Base-by-base conservation (phyloP, 257 asterid genomes). In the Voacanga thouarsii region DNA sequence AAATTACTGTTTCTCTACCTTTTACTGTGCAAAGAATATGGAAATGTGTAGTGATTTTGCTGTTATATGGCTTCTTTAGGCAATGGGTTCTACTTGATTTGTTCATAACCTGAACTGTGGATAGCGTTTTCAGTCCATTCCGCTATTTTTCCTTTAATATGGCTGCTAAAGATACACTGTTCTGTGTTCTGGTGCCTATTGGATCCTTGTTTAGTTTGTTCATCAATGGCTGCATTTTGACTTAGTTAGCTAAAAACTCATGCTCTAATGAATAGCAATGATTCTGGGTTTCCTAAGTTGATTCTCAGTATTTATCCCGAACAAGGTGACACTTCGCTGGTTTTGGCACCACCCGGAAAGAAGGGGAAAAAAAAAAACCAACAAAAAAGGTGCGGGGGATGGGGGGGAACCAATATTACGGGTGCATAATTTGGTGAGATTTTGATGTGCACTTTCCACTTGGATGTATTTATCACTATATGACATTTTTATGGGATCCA, bases 401-500 rank as follows among this genome's bases (percentile, higher is more conserved):
- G n/a, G n/a, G n/a, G n/a, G n/a, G n/a, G n/a, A 67, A 69, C 59
- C 59, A 69, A 37, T 44, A 63, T 75, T 37, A 18, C 43, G 21
- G 19, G 41, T 19, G 6, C 30, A 23, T 53, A 23, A 60, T 21
- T 61, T 47, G 57, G 28, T 15, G 53, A 49, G 56, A 33, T 8
- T 30, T 74, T 43, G 51, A n/a, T 75, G 77, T 74, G 39, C 33
- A 45, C 59, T 72, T 83, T 37, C 74, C n/a, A 75, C 75, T 73
- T 77, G 60, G 81, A 28, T 77, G 75, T 72, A 79, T 71, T 77
- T 79, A 70, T 53, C 75, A 75, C 65, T 72, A 28, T 55, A 67
- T 47, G 83, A 74, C 55, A 55, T 59, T 74, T 70, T 88, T 84
- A 57, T 78, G 75, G 86, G 77, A 82, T 92, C 74, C 87, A 89